Percentiles rank a stretch among this genome's conserved stretches.
These are phyloP conservation scores for Microsporum ferrugineum DNA, from an alignment of 2,329 filamentous ascomycete species.

Conservation along the genomic window DNA sequence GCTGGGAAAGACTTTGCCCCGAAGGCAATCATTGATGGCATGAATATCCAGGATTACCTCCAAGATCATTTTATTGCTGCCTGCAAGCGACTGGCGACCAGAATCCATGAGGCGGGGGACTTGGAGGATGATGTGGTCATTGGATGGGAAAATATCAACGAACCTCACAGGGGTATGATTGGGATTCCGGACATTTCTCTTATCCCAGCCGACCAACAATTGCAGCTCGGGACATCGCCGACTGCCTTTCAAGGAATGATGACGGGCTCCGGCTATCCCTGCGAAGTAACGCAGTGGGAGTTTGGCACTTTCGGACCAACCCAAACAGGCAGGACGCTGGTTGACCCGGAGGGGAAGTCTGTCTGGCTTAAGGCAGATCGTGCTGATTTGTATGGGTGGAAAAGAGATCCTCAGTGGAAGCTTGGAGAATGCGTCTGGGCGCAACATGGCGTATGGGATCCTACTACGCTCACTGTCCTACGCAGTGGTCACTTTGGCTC, in stretches of 20 bases:
- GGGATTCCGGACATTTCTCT: conserved; percentile 70
- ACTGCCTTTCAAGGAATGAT: conserved; percentile 91
- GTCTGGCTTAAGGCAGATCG: conserved; percentile 77
- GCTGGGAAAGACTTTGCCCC: conserved; percentile 84
- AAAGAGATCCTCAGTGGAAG: conserved; percentile 76
- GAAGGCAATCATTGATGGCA: conserved; percentile 85
- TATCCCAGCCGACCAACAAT: conserved; percentile 74
- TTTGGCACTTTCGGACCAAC: conserved; percentile 89
- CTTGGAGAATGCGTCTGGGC: conserved; percentile 95
- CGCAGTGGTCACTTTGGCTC: conserved; percentile 80
- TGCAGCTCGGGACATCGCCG: conserved; percentile 86
- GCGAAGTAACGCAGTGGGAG: conserved; percentile 83
- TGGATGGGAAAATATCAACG: conserved; percentile 94
- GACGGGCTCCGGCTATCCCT: conserved; percentile 79
- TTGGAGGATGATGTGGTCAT: conserved; percentile 78
- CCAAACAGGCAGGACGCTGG: conserved; percentile 68
- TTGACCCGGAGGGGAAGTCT: conserved; percentile 76
- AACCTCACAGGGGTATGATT: conserved; percentile 80
- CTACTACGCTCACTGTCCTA: conserved; percentile 60
- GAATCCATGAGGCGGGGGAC: conserved; percentile 81
- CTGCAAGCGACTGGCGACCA: conserved; percentile 65
- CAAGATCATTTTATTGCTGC: conserved; percentile 76
- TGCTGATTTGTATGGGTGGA: conserved; percentile 87
- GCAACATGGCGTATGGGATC: conserved; percentile 92
- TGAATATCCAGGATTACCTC: conserved; percentile 93